Conservation (phyloP, 176 grass and related monocot species). For the Oryza punctata region DNA sequence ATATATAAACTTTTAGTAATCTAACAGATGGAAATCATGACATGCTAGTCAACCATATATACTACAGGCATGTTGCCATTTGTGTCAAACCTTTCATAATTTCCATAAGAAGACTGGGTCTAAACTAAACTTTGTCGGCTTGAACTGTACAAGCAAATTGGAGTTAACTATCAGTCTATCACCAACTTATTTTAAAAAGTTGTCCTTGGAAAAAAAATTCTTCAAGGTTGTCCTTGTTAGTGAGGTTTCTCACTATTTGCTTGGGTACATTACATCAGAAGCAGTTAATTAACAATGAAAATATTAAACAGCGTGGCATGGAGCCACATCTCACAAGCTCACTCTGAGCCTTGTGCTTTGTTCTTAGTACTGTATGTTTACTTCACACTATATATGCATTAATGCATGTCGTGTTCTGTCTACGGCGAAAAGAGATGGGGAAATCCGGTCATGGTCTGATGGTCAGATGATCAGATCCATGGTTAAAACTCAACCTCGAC, state of each 20-base stretch:
- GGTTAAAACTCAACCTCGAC: not conserved
- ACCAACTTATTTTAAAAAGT: conserved; percentile 7
- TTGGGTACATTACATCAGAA: not conserved
- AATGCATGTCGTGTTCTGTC: not conserved
- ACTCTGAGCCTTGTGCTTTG: not conserved
- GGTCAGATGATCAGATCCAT: not conserved
- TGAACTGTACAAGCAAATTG: not conserved
- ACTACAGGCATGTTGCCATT: not conserved
- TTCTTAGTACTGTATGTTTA: not conserved
- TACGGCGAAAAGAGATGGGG: not conserved
- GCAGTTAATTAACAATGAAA: not conserved
- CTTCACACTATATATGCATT: not conserved
- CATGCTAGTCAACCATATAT: not conserved
- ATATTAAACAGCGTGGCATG: not conserved
- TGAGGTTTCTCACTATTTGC: conserved; percentile 3
- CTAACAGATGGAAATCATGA: not conserved
- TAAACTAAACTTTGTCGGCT: not conserved
- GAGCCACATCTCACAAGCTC: not conserved
- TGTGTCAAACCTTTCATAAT: not conserved
- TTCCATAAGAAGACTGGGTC: not conserved
- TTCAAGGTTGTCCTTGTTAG: not conserved
- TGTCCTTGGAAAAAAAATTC: not conserved
- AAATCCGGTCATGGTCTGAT: not conserved
- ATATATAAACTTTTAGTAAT: not conserved
- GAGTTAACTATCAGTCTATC: not conserved